Evolutionary conservation across 192 early-diverging fungal species (phyloP), one percentile per base, ranked within the genome.

Genomic region (Coemansia erecta): DNA sequence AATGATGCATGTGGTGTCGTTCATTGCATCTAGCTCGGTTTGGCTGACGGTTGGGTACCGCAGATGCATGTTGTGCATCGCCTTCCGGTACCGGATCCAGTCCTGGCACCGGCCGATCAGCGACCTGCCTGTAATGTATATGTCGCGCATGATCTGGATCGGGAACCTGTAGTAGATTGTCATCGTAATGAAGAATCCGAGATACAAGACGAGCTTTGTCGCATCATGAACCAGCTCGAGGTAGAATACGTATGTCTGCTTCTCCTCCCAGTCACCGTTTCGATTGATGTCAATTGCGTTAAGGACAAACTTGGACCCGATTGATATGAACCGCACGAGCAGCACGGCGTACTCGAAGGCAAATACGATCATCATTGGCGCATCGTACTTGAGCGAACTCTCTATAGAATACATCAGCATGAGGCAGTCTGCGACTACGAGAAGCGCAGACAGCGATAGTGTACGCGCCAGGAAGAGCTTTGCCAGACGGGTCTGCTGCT

Each of bases 261-360:
- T 99, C 66, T 89, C 87, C 64, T 99, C 97, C 97, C 97, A 99
- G 53, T 72, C 85, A 69, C 68, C 64, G 24, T 56, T 63, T n/a
- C 85, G 79, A 22, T 84, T 64, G 53, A 91, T 77, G 58, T 99
- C 95, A 64, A 94, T 86, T 1, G 88, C 71, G 61, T 99, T 91
- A 17, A 99, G 77, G 6, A 87, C 74, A 66, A 97, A 97, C 70
- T 96, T 98, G 41, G 86, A 84, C 54, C 85, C 73, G 4, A 86
- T 89, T 14, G 90, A 85, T 54, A 87, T 19, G 19, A 97, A 82
- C n/a, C 82, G 80, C 17, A 87, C 90, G 7, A 89, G 80, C 56
- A 99, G 82, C 40, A 99, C 86, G 1, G 93, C 85, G 60, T 94
- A 98, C 91, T 98, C 95, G 72, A 99, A 99, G 14, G 92, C 95